Percentiles rank a stretch among this genome's conserved stretches.
Evolutionary conservation across 2,329 filamentous ascomycete genomes (phyloP).

Genomic region (Ophiostoma sp.): DNA sequence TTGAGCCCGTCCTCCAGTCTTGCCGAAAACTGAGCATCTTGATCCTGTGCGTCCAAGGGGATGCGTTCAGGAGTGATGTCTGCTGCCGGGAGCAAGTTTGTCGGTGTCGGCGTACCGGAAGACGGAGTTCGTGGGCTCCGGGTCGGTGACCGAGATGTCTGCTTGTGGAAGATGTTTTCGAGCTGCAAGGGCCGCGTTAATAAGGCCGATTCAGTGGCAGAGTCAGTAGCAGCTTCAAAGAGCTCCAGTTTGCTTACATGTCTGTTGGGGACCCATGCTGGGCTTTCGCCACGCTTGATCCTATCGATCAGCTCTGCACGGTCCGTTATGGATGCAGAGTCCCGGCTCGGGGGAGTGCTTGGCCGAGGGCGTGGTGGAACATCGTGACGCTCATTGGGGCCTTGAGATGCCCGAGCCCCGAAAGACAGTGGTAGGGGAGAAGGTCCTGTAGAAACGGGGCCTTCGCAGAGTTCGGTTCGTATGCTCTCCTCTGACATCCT

Average conservation of each 20-base stretch:
- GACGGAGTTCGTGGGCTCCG: constrained; percentile 35
- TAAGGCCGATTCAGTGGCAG: neutral
- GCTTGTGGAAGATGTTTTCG: constrained; percentile 38
- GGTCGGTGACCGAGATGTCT: constrained; percentile 33
- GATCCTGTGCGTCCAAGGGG: constrained; percentile 28
- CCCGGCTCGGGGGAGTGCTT: constrained; percentile 4
- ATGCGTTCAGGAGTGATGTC: constrained; percentile 46
- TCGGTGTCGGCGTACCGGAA: constrained; percentile 32
- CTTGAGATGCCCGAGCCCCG: neutral
- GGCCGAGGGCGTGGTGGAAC: neutral
- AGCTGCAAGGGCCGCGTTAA: constrained; percentile 31
- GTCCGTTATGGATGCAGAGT: constrained; percentile 40
- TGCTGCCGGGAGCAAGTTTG: constrained; percentile 41
- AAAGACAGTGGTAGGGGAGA: constrained; percentile 9
- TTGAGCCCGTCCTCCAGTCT: constrained; percentile 51
- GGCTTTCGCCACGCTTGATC: constrained; percentile 72
- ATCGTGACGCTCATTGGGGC: neutral
- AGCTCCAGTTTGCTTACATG: constrained; percentile 43
- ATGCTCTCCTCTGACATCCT: constrained; percentile 56
- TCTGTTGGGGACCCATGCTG: constrained; percentile 61
- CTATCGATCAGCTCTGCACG: constrained; percentile 76
- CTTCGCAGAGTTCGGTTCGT: constrained; percentile 56
- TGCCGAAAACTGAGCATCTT: constrained; percentile 37
- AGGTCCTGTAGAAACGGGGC: constrained; percentile 45
- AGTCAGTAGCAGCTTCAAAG: neutral